Conservation (phyloP, 192 early-diverging fungal species). For the Backusella liffmaniae region DNA sequence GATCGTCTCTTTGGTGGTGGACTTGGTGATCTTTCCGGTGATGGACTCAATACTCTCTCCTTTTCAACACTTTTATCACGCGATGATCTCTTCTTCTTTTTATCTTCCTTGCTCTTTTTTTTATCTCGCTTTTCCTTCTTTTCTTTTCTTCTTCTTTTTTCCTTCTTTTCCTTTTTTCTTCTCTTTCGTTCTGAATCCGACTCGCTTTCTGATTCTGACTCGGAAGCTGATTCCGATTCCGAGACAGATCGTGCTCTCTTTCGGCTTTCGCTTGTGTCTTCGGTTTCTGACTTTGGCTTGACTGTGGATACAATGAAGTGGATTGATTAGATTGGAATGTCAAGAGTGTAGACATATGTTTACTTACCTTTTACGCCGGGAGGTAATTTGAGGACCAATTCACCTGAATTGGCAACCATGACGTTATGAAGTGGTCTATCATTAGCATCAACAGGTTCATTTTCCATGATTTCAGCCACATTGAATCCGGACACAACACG, state of each 20-base stretch:
- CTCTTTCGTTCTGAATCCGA: slow-evolving; percentile 28
- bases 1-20: background rate
- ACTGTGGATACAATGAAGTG: background rate
- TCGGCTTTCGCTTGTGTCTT: slow-evolving; percentile 16
- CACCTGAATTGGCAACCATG: slow-evolving; percentile 85
- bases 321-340: too few species aligned
- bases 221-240: slow-evolving; percentile 27
- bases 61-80: background rate
- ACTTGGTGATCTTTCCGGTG: background rate
- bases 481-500: slow-evolving; percentile 72
- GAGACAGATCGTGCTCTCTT: slow-evolving; percentile 25
- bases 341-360: too few species aligned
- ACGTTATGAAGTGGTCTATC: slow-evolving; percentile 75
- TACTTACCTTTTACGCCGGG: slow-evolving; percentile 39
- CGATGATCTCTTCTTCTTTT: slow-evolving; percentile 3
- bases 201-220: background rate
- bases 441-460: slow-evolving; percentile 73
- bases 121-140: slow-evolving; percentile 10
- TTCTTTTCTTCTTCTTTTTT: slow-evolving; percentile 32
- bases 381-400: slow-evolving; percentile 67
- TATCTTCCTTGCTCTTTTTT: slow-evolving; percentile 30
- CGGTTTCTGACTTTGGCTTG: slow-evolving; percentile 8
- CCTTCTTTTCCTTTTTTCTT: slow-evolving; percentile 33
- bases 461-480: slow-evolving; percentile 77
- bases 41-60: background rate